Percentiles rank a stretch among this genome's conserved stretches.
These are phyloP conservation scores for Conidiobolus incongruus DNA, from an alignment of 371 early-diverging fungal genomes.

Conservation along the genomic window DNA sequence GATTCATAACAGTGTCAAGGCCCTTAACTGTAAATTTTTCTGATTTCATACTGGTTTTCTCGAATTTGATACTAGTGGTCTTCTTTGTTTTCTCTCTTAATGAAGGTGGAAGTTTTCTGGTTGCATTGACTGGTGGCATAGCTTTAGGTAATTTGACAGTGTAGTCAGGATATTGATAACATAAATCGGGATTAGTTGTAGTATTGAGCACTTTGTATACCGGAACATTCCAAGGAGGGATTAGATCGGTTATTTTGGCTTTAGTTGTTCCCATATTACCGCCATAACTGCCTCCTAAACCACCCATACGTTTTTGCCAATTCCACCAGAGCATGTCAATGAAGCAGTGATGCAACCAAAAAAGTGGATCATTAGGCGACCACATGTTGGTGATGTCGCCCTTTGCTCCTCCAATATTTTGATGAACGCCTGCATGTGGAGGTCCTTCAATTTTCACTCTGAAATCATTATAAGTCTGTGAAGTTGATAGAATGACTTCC, in stretches of 20 bases:
- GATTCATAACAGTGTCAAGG: too few relatives aligned
- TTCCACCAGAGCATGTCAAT: conserved; percentile 1
- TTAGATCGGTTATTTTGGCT: neutral
- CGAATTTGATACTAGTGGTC: too few relatives aligned
- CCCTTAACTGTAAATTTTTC: too few relatives aligned
- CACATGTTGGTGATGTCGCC: conserved; percentile 4
- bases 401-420: conserved; percentile 15
- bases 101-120: too few relatives aligned
- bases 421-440: conserved; percentile 23
- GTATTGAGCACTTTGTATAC: neutral
- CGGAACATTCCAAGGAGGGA: neutral
- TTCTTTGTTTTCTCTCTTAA: too few relatives aligned
- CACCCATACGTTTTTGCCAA: neutral
- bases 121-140: too few relatives aligned
- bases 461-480: conserved; percentile 12
- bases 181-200: neutral
- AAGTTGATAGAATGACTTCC: conserved; percentile 7
- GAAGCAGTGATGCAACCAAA: conserved; percentile 1
- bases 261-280: too few relatives aligned
- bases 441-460: conserved; percentile 12
- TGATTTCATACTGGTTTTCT: too few relatives aligned
- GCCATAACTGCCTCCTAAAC: neutral
- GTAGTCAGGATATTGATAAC: neutral
- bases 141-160: neutral
- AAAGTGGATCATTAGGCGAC: conserved; percentile 2